Percentiles rank a stretch among this genome's conserved stretches.
These are phyloP conservation scores for Epichloe sp. DNA, from an alignment of 2,329 filamentous ascomycete species.

Conservation along the genomic window DNA sequence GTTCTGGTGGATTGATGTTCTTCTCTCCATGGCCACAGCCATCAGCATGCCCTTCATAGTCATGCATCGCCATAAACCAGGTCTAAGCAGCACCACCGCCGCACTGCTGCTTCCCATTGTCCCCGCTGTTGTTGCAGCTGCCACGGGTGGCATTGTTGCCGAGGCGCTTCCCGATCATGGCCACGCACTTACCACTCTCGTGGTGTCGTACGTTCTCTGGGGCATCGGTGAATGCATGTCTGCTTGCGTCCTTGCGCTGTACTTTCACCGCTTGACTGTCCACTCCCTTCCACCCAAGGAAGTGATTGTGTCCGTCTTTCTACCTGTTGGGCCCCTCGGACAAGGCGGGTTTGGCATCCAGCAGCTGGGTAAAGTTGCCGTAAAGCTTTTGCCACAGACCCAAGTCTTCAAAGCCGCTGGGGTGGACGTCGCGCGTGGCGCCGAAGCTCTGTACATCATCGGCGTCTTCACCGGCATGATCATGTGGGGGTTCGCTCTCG, in stretches of 20 bases:
- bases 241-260: slow-evolving; percentile 50
- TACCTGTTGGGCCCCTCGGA: slow-evolving; percentile 54
- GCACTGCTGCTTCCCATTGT: slow-evolving; percentile 54
- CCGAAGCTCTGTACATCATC: slow-evolving; percentile 41
- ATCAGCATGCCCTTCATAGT: slow-evolving; percentile 45
- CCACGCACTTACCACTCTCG: slow-evolving; percentile 46
- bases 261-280: slow-evolving; percentile 54
- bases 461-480: slow-evolving; percentile 34
- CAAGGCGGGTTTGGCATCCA: slow-evolving; percentile 50
- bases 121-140: slow-evolving; percentile 51
- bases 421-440: slow-evolving; percentile 15
- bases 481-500: slow-evolving; percentile 31
- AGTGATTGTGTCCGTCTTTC: slow-evolving; percentile 53
- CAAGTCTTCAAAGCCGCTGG: slow-evolving; percentile 31
- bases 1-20: slow-evolving; percentile 44
- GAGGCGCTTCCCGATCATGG: slow-evolving; percentile 39
- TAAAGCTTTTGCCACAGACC: slow-evolving; percentile 25
- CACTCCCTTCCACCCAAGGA: slow-evolving; percentile 54
- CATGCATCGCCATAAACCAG: slow-evolving; percentile 30
- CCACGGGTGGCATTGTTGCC: slow-evolving; percentile 51
- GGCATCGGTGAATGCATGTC: slow-evolving; percentile 47
- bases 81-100: slow-evolving; percentile 47
- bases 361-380: slow-evolving; percentile 35
- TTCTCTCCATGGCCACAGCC: slow-evolving; percentile 38
- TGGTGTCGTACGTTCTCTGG: slow-evolving; percentile 57